Percentiles rank a stretch among this genome's conserved stretches.
Evolutionary conservation across 2,329 filamentous ascomycete species (phyloP).

Genomic region (Dactylellina cionopaga): DNA sequence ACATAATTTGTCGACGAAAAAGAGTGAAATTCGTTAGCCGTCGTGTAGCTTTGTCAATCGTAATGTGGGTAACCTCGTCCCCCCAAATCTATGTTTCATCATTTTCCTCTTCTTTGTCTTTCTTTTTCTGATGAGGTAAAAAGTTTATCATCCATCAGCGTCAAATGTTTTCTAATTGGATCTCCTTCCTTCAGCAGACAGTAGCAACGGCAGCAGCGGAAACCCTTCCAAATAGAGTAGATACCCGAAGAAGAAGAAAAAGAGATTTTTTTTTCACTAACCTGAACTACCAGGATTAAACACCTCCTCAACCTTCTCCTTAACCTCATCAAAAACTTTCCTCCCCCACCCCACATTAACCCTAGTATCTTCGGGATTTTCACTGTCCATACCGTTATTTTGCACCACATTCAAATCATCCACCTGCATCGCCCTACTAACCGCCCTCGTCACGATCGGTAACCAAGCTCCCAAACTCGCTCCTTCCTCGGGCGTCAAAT

Average conservation of each 20-base stretch:
- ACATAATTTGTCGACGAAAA: slow-evolving; percentile 11
- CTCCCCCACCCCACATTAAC: slow-evolving; percentile 51
- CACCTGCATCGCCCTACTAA: slow-evolving; percentile 75
- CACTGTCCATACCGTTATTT: slow-evolving; percentile 76
- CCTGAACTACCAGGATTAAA: slow-evolving; percentile 20
- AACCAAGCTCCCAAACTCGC: slow-evolving; percentile 74
- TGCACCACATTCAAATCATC: slow-evolving; percentile 96
- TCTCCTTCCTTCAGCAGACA: background rate
- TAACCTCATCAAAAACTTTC: slow-evolving; percentile 49
- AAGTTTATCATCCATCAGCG: slow-evolving; percentile 13
- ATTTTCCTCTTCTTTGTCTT: background rate
- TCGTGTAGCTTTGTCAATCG: background rate
- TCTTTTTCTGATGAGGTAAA: slow-evolving; percentile 7
- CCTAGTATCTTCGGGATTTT: slow-evolving; percentile 39
- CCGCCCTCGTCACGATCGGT: slow-evolving; percentile 76
- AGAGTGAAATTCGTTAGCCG: background rate
- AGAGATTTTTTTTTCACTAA: too few relatives aligned
- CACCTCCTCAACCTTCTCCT: slow-evolving; percentile 48
- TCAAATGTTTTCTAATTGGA: background rate
- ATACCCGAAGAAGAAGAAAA: background rate
- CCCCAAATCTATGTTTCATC: background rate
- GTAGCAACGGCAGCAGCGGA: background rate
- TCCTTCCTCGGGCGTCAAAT: slow-evolving; percentile 72
- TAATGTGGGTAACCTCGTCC: background rate
- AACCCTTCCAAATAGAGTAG: background rate